Evolutionary conservation across 2,329 filamentous ascomycete genomes (phyloP), one percentile per base, ranked within the genome.

Genomic region (Fusarium beomiforme): DNA sequence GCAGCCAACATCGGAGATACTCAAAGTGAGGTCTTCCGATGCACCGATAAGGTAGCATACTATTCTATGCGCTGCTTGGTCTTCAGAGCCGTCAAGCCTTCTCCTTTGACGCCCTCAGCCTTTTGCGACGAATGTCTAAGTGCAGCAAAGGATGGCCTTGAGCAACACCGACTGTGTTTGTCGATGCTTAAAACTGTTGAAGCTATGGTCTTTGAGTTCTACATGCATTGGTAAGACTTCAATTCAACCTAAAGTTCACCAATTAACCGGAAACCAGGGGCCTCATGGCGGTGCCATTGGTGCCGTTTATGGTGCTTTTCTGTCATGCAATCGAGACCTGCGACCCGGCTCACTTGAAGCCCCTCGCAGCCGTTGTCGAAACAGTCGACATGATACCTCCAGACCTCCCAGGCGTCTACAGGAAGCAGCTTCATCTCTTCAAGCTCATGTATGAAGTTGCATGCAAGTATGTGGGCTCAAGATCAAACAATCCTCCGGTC

Each of bases 301-400:
- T 64, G 12, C 61, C 61, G 2, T 64, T 64, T 6, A 57, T 64
- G 6, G 61, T 64, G 1, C 36, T 64, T 5, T 65, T 66, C 17
- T 58, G 63, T 6, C 63, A 65, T 8, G 51, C 63, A 2, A 65
- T 66, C 21, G 63, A 66, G 29, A 66, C 63, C 4, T 66, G 61
- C 17, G n/a, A 50, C 8, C 37, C 26, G 5, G 13, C 23, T 1
- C 63, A 66, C 4, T 10, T 66, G 5, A 21, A 59, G 19, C 56
- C 26, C 1, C 42, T 66, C 1, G 51, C 43, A 8, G 43, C 60
- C 0, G 63, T 66, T 3, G 63, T 66, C 3, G 43, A 66, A 16
- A 66, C 44, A 8, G 23, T 57, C 1, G 17, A 66, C 7, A 41
- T 49, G 19, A 50, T 59, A 36, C 57, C 33, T 1, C 10, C 19